Conservation (phyloP, 768 basidiomycete species). For the Phlegmacium glaucopus region DNA sequence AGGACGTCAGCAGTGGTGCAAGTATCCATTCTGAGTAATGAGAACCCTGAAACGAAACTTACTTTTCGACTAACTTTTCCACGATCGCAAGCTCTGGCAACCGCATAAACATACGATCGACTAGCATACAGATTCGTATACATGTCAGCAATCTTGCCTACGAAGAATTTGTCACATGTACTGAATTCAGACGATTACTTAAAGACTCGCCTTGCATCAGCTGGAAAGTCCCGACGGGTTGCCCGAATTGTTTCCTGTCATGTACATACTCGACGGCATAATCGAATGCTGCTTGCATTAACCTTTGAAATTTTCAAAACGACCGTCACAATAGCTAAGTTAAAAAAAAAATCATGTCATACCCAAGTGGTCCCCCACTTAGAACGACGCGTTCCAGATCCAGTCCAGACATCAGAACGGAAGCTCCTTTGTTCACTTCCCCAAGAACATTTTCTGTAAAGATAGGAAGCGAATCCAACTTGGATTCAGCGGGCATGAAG, state of each 20-base stretch:
- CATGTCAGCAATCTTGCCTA: conserved; percentile 88
- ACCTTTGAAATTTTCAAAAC: conserved; percentile 35
- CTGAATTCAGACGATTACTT: conserved; percentile 8
- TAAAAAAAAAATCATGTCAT: conserved; percentile 13
- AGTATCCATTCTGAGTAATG: background rate
- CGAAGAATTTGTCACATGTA: conserved; percentile 10
- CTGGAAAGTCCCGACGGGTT: conserved; percentile 87
- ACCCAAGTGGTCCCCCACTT: conserved; percentile 91
- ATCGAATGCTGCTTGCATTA: conserved; percentile 95
- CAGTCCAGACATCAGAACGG: conserved; percentile 91
- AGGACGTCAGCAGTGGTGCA: background rate
- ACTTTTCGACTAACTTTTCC: conserved; percentile 78
- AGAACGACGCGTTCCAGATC: conserved; percentile 91
- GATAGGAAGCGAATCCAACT: background rate
- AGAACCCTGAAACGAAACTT: conserved; percentile 22
- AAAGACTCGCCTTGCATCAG: conserved; percentile 79
- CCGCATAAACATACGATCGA: conserved; percentile 89
- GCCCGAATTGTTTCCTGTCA: conserved; percentile 87
- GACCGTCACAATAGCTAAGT: background rate
- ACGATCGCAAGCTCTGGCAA: conserved; percentile 83
- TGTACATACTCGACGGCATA: conserved; percentile 88
- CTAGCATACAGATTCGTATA: conserved; percentile 90
- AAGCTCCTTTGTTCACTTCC: conserved; percentile 71
- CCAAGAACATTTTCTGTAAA: conserved; percentile 80
- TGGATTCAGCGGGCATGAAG: conserved; percentile 6